Percentiles rank a stretch among this genome's conserved stretches.
Conservation (phyloP, 805 yeast genomes). For the Nematodospora valgi region DNA sequence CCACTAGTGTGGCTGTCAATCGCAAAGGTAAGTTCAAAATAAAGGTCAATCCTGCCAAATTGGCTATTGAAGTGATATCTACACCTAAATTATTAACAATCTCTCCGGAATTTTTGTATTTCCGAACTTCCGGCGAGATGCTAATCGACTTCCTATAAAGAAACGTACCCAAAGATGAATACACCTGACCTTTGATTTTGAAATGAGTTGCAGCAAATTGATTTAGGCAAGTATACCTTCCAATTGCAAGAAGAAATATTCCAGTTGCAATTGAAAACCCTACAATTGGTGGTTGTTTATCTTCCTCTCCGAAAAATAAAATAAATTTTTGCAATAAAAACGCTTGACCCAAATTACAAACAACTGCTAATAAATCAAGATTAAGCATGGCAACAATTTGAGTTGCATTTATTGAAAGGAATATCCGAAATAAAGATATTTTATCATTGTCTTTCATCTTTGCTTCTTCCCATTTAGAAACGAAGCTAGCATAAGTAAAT, state of each 20-base stretch:
- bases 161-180: conserved; percentile 20
- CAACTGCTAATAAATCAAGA: conserved; percentile 18
- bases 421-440: conserved; percentile 14
- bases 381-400: conserved; percentile 16
- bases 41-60: conserved; percentile 20
- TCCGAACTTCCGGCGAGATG: conserved; percentile 28
- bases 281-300: conserved; percentile 20
- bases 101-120: conserved; percentile 28
- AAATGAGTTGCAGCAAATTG: conserved; percentile 13
- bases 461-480: conserved; percentile 18
- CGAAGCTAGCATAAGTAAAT: conserved; percentile 16
- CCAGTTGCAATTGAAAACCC: conserved; percentile 21
- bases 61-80: conserved; percentile 43
- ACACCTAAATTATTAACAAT: conserved; percentile 29
- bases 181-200: conserved; percentile 13
- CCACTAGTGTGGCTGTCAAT: conserved; percentile 21
- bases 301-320: conserved; percentile 44
- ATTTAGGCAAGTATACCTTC: conserved; percentile 20
- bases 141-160: conserved; percentile 24
- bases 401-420: conserved; percentile 22
- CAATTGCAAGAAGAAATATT: conserved; percentile 22
- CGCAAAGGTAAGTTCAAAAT: conserved; percentile 18
- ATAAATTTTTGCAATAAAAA: conserved; percentile 69
- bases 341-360: conserved; percentile 64
- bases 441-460: not conserved